Evolutionary conservation across 164 flowering plant genomes (phyloP).

Genomic region (Vitis amurensis): DNA sequence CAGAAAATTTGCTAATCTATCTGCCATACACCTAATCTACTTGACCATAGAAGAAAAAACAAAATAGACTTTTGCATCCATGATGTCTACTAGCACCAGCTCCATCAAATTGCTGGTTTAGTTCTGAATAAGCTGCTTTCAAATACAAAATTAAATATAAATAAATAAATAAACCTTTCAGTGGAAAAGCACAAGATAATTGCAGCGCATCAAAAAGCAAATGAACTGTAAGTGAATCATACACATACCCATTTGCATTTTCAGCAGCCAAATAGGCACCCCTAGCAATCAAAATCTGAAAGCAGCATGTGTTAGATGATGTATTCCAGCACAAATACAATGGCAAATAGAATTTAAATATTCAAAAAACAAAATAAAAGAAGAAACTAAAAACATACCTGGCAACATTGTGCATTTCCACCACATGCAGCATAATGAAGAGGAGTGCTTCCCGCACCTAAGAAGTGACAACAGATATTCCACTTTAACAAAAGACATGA

Average conservation of each 20-base stretch:
- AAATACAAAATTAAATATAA: too few species aligned
- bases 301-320: neutral
- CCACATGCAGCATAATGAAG: conserved; percentile 98
- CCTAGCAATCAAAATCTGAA: conserved; percentile 70
- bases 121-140: too few species aligned
- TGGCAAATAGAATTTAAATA: neutral
- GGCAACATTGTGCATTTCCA: conserved; percentile 91
- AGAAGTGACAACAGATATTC: conserved; percentile 4
- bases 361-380: neutral
- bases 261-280: conserved; percentile 73
- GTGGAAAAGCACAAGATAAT: neutral
- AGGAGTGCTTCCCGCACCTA: conserved; percentile 96
- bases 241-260: conserved; percentile 82
- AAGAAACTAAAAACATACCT: conserved; percentile 43
- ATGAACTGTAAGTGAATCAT: conserved; percentile 2
- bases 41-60: too few species aligned
- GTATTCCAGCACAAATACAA: neutral
- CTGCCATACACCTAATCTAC: too few species aligned
- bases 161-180: too few species aligned
- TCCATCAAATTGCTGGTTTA: too few species aligned
- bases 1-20: too few species aligned
- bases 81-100: too few species aligned
- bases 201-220: neutral
- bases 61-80: too few species aligned
- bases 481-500: neutral